Conservation (phyloP, 345 rosid species). For the Hypericum androsaemum region DNA sequence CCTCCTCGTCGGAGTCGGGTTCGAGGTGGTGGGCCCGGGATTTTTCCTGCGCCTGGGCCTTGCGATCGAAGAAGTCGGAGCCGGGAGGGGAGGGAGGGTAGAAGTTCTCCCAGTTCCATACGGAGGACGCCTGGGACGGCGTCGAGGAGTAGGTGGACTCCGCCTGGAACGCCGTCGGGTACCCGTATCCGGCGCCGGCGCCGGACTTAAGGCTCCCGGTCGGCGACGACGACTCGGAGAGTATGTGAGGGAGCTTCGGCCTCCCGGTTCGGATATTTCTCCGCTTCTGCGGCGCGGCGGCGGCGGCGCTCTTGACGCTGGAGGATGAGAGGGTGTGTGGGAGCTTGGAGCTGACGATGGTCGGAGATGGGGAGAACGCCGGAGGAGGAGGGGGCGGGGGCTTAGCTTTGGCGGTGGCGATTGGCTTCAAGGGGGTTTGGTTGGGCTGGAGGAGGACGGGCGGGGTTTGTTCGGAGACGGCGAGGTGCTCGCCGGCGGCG, state of each 20-base stretch:
- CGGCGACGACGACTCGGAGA: conserved; percentile 80
- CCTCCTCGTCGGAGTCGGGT: conserved; percentile 15
- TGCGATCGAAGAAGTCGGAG: conserved; percentile 63
- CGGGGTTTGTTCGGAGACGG: conserved; percentile 78
- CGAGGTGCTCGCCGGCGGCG: conserved; percentile 65
- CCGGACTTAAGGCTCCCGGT: conserved; percentile 37
- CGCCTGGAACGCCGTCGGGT: conserved; percentile 63
- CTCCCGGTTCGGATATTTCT: conserved; percentile 20
- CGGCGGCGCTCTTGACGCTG: conserved; percentile 11
- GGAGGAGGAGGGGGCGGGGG: conserved; percentile 25
- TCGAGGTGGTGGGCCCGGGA: conserved; percentile 15
- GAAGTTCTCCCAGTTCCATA: conserved; percentile 97
- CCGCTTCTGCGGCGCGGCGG: conserved; percentile 32
- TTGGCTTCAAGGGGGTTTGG: conserved; percentile 26
- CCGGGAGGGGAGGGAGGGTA: conserved; percentile 94
- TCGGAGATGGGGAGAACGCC: conserved; percentile 22
- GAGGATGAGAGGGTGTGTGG: conserved; percentile 45
- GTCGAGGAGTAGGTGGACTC: conserved; percentile 58
- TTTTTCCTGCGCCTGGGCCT: conserved; percentile 20
- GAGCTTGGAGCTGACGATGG: conserved; percentile 41
- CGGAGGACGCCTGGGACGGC: conserved; percentile 86
- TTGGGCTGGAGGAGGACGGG: conserved; percentile 61
- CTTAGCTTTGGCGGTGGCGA: conserved; percentile 29
- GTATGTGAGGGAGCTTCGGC: conserved; percentile 74
- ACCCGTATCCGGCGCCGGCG: conserved; percentile 28